A percentile compares a stretch with the other conserved stretches of the same genome.
Conservation (phyloP, 1,284 basidiomycete species). For the Kwoniella shivajii region DNA sequence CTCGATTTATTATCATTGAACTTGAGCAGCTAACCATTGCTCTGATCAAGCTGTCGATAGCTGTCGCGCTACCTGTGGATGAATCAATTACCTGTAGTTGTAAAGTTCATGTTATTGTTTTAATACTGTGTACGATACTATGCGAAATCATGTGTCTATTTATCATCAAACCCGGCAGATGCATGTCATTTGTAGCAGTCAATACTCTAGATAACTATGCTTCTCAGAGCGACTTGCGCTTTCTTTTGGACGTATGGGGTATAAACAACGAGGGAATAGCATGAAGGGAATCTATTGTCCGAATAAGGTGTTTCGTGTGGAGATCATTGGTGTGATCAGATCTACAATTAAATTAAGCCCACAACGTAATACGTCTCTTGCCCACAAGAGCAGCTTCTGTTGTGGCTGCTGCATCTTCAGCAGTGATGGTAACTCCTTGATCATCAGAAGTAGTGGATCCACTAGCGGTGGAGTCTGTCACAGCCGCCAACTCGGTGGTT, state of each 20-base stretch:
- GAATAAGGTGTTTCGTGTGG: neutral
- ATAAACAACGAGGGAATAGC: slow-evolving; percentile 3
- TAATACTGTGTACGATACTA: neutral
- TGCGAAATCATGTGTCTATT: neutral
- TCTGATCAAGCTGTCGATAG: slow-evolving; percentile 32
- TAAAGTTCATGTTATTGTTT: slow-evolving; percentile 1
- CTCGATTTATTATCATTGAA: neutral
- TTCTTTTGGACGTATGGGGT: neutral
- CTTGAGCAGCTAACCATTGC: neutral
- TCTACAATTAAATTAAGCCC: slow-evolving; percentile 6
- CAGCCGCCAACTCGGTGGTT: neutral
- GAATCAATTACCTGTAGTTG: slow-evolving; percentile 2
- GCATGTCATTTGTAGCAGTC: slow-evolving; percentile 3
- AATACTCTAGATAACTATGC: neutral
- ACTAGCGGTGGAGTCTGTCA: neutral
- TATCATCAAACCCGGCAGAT: neutral
- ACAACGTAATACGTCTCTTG: slow-evolving; percentile 17
- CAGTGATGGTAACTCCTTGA: slow-evolving; percentile 25
- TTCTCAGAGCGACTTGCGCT: neutral
- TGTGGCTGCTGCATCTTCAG: slow-evolving; percentile 16
- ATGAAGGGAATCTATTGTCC: slow-evolving; percentile 4
- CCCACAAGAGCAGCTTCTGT: slow-evolving; percentile 2
- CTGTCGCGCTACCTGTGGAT: slow-evolving; percentile 45
- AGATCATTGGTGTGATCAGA: neutral
- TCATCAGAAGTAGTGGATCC: slow-evolving; percentile 1